Conservation (phyloP, 306 rosid genomes). For the Trifolium subterraneum region DNA sequence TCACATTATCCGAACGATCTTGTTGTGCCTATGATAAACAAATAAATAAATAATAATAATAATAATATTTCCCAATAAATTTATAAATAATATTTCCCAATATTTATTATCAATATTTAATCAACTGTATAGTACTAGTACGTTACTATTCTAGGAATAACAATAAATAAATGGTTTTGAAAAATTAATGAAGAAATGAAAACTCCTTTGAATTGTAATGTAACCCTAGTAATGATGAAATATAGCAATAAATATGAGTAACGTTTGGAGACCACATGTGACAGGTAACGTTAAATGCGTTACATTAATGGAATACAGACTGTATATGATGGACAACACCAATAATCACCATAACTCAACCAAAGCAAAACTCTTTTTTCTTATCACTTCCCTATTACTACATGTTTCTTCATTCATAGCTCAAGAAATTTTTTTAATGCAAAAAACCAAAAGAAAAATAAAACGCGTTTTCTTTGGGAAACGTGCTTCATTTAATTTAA, state of each 20-base stretch:
- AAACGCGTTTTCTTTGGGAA: slow-evolving; percentile 67
- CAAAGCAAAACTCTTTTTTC: background rate
- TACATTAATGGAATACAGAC: slow-evolving; percentile 78
- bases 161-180: background rate
- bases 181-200: slow-evolving; percentile 7
- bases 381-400: background rate
- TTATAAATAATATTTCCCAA: too few species aligned
- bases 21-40: slow-evolving; percentile 77
- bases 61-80: slow-evolving; percentile 13
- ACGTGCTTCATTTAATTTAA: slow-evolving; percentile 49
- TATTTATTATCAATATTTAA: background rate
- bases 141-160: background rate
- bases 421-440: slow-evolving; percentile 31
- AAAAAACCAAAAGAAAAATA: slow-evolving; percentile 26
- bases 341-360: slow-evolving; percentile 14
- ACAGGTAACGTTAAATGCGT: slow-evolving; percentile 73
- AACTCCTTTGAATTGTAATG: slow-evolving; percentile 21
- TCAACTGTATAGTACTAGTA: background rate
- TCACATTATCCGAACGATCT: slow-evolving; percentile 79
- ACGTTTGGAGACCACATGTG: slow-evolving; percentile 63
- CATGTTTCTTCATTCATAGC: slow-evolving; percentile 47
- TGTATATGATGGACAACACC: slow-evolving; percentile 47
- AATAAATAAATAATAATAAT: background rate
- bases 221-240: slow-evolving; percentile 52
- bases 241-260: slow-evolving; percentile 57